Evolutionary conservation across 1,284 basidiomycete genomes (phyloP).

Genomic region (Trametes hirsuta): DNA sequence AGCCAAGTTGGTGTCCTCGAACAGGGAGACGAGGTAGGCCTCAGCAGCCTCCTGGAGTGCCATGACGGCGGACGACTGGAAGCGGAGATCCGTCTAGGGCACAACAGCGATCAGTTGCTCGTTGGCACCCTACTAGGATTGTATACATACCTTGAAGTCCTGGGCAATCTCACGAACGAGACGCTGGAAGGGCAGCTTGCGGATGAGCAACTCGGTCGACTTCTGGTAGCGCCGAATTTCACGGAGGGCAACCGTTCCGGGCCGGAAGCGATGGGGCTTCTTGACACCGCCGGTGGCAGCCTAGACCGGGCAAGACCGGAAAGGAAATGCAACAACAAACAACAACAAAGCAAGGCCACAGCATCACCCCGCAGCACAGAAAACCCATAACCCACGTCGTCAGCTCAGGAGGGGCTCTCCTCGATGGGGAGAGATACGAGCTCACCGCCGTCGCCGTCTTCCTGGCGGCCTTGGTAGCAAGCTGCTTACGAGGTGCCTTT

Average conservation of each 20-base stretch:
- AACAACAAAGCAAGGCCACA: constrained; percentile 25
- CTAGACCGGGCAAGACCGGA: constrained; percentile 57
- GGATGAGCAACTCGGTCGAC: constrained; percentile 93
- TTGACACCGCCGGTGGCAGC: constrained; percentile 94
- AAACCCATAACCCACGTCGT: constrained; percentile 30
- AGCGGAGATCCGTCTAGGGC: constrained; percentile 84
- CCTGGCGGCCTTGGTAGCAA: constrained; percentile 89
- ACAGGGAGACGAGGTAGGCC: constrained; percentile 96
- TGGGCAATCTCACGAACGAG: constrained; percentile 96
- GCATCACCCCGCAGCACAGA: constrained; percentile 20
- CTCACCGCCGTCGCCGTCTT: constrained; percentile 75
- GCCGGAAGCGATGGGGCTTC: constrained; percentile 97
- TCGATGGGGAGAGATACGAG: constrained; percentile 28
- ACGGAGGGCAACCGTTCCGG: constrained; percentile 97
- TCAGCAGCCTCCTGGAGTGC: constrained; percentile 96
- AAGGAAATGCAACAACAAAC: constrained; percentile 25
- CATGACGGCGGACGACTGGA: constrained; percentile 97
- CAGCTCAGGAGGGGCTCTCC: constrained; percentile 21
- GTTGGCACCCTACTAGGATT: not conserved
- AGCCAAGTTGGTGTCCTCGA: constrained; percentile 91
- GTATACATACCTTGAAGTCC: constrained; percentile 83
- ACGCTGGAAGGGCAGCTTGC: constrained; percentile 96
- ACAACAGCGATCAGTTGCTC: constrained; percentile 12
- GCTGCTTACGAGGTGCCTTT: constrained; percentile 88
- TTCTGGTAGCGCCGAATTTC: constrained; percentile 98